A percentile compares a stretch with the other conserved stretches of the same genome.
phyloP scores from a whole-genome alignment of 2,329 filamentous ascomycete species.

The Aspergillus brasiliensis region DNA sequence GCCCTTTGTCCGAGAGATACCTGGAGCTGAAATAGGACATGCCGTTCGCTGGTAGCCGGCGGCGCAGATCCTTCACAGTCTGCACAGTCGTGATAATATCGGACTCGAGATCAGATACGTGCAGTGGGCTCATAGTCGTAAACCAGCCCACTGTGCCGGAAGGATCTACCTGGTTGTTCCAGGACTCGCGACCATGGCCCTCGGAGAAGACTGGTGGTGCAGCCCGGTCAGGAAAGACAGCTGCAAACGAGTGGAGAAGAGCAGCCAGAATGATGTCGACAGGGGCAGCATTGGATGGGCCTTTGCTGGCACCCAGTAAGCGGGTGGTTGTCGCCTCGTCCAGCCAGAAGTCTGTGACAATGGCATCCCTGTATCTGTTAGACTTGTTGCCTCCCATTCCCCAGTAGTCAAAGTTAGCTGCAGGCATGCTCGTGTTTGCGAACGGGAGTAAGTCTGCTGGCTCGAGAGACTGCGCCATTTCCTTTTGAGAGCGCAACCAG shows the following conservation, averaged over 20 bases:
- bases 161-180: constrained; percentile 8
- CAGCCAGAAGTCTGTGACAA: background rate
- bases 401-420: background rate
- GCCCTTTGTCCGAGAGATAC: constrained; percentile 9
- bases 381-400: background rate
- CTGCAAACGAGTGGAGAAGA: constrained; percentile 3
- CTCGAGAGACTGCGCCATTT: background rate
- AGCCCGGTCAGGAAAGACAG: constrained; percentile 10
- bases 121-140: constrained; percentile 9
- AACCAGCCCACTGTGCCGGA: constrained; percentile 14
- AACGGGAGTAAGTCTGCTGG: background rate
- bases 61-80: constrained; percentile 6
- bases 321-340: background rate
- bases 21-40: constrained; percentile 13
- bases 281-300: background rate
- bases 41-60: constrained; percentile 7
- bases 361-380: background rate
- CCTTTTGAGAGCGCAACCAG: background rate
- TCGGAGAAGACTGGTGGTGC: constrained; percentile 16
- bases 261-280: constrained; percentile 13
- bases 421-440: background rate
- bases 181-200: constrained; percentile 19
- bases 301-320: constrained; percentile 7
- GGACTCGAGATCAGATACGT: background rate
- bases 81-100: background rate